Evolutionary conservation across 2,329 filamentous ascomycete genomes (phyloP).

Genomic region (Ampelomyces quisqualis): DNA sequence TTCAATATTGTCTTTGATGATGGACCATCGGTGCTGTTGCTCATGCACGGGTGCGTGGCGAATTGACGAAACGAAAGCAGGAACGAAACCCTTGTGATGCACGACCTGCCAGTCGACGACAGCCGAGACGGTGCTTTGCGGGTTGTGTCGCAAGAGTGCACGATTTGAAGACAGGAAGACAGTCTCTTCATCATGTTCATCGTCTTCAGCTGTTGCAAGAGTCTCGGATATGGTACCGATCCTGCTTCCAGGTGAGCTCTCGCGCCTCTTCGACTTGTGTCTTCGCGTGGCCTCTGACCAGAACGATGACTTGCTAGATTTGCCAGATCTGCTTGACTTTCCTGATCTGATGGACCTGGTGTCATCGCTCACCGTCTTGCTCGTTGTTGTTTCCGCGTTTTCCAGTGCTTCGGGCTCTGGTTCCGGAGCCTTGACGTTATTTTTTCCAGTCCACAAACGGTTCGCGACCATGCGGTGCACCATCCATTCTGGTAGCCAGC

Average conservation of each 20-base stretch:
- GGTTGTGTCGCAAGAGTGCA: slow-evolving; percentile 54
- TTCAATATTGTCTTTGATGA: slow-evolving; percentile 50
- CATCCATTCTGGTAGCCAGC: slow-evolving; percentile 61
- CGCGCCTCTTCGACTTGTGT: slow-evolving; percentile 7
- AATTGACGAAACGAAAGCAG: slow-evolving; percentile 70
- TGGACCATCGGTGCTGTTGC: slow-evolving; percentile 62
- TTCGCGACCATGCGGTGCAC: slow-evolving; percentile 48
- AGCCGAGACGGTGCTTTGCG: slow-evolving; percentile 58
- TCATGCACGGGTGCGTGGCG: slow-evolving; percentile 68
- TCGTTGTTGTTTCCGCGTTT: slow-evolving; percentile 15
- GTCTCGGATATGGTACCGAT: not conserved
- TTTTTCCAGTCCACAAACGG: slow-evolving; percentile 32
- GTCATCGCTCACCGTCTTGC: slow-evolving; percentile 6
- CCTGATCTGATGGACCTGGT: slow-evolving; percentile 5
- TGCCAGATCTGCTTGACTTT: slow-evolving; percentile 3
- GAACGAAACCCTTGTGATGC: slow-evolving; percentile 66
- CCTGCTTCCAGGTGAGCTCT: slow-evolving; percentile 5
- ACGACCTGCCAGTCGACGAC: slow-evolving; percentile 70
- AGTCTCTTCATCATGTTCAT: slow-evolving; percentile 13
- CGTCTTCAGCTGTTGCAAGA: slow-evolving; percentile 2
- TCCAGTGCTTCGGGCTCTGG: slow-evolving; percentile 26
- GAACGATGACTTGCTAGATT: slow-evolving; percentile 1
- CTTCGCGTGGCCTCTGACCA: not conserved
- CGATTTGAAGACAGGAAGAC: slow-evolving; percentile 25
- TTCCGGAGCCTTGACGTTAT: slow-evolving; percentile 23